Evolutionary conservation across 805 yeast genomes (phyloP), one percentile per base, ranked within the genome.

Genomic region (Tetrapisispora taiwanensis): DNA sequence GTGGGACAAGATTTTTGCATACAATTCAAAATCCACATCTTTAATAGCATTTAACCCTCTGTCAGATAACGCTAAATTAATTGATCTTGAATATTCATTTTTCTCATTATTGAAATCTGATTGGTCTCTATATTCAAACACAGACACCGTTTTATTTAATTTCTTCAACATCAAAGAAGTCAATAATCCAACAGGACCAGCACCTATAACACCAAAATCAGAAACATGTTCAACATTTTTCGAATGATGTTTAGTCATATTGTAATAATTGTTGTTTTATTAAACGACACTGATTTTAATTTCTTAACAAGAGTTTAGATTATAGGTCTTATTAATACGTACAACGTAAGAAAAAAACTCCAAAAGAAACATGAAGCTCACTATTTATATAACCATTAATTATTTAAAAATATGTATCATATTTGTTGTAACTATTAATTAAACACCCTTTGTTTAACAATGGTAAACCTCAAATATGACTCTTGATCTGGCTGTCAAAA

Each of bases 101-200:
- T 65, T 65, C 34, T 65, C 65, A 15, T 58, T 48, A 0, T 65
- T 53, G 33, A 55, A 46, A 38, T 51, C 59, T 24, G 86, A 60
- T 88, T 95, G 1, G 65, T 59, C 20, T 39, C 96, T 72, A 33
- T 76, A 65, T 51, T 89, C 97, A 50, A 75, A 84, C 4, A 89
- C 57, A 0, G 79, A 72, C 18, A 89, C 97, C 1, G 73, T 47
- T 61, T 75, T 82, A 10, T 95, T 95, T 44, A 76, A 71, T 45
- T 78, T 71, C 3, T 81, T 76, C 32, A 89, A 73, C 0, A 90
- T 92, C n/a, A 89, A 61, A 0, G 95, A 92, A 0, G 89, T 75
- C 5, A 87, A 68, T 43, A 92, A 75, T 0, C 97, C 97, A 2
- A 89, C 97, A 6, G 85, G 75, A 0, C 97, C 97, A 1, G 92